Percentiles rank a stretch among this genome's conserved stretches.
Evolutionary conservation across 2,329 filamentous ascomycete genomes (phyloP).

Genomic region (Hypomyces perniciosus): DNA sequence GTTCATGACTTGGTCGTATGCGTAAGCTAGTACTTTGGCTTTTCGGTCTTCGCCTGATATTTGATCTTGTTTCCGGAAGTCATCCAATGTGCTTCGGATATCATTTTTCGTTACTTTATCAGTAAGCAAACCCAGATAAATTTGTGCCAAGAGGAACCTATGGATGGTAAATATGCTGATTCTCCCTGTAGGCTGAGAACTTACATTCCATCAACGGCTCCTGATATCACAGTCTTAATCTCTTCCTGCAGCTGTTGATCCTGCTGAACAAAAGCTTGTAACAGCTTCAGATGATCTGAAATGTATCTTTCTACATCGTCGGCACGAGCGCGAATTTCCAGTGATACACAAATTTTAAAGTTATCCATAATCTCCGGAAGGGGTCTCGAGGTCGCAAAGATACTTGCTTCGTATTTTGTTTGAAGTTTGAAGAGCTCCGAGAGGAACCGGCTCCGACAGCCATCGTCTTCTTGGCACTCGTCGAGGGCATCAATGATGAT

Average conservation of each 20-base stretch:
- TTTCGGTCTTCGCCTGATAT: constrained; percentile 6
- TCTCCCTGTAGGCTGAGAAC: background rate
- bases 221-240: background rate
- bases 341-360: background rate
- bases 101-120: constrained; percentile 21
- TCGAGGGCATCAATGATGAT: constrained; percentile 25
- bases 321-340: background rate
- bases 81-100: constrained; percentile 25
- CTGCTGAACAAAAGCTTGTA: background rate
- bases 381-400: background rate
- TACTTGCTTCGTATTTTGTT: background rate
- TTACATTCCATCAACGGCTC: background rate
- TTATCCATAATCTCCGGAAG: background rate
- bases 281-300: background rate
- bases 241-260: background rate
- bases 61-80: constrained; percentile 1
- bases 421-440: background rate
- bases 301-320: background rate
- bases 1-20: constrained; percentile 35
- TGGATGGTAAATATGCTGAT: background rate
- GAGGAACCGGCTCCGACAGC: background rate
- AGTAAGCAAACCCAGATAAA: constrained; percentile 3
- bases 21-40: constrained; percentile 24
- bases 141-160: constrained; percentile 11
- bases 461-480: constrained; percentile 11